These are phyloP conservation scores for Penicillium turbatum DNA, from an alignment of 495 filamentous ascomycete genomes.

Conservation along the genomic window DNA sequence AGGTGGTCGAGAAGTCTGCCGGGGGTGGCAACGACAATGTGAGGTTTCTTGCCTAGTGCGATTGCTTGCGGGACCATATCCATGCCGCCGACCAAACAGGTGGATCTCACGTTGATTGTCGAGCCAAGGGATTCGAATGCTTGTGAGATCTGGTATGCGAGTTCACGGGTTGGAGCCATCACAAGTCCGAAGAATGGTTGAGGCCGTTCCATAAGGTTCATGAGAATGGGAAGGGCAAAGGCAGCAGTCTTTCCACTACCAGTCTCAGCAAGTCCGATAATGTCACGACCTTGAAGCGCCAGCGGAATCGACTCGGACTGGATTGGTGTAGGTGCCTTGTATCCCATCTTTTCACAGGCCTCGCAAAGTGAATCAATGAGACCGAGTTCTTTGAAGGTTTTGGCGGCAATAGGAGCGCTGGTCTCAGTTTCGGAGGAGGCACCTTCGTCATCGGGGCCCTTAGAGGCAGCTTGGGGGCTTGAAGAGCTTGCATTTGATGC, in stretches of 20 bases:
- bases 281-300: slow-evolving; percentile 74
- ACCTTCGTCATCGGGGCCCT: slow-evolving; percentile 16
- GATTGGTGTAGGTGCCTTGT: slow-evolving; percentile 77
- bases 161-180: slow-evolving; percentile 85
- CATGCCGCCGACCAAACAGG: slow-evolving; percentile 85
- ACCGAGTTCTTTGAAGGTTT: slow-evolving; percentile 81
- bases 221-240: slow-evolving; percentile 83
- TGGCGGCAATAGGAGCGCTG: slow-evolving; percentile 25
- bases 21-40: slow-evolving; percentile 80
- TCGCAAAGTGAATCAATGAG: slow-evolving; percentile 85
- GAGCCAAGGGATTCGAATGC: slow-evolving; percentile 79
- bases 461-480: slow-evolving; percentile 1
- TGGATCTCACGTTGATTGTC: slow-evolving; percentile 71
- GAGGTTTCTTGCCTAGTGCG: slow-evolving; percentile 84
- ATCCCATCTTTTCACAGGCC: slow-evolving; percentile 74
- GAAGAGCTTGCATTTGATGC: slow-evolving; percentile 6
- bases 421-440: slow-evolving; percentile 3
- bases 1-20: slow-evolving; percentile 88
- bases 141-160: slow-evolving; percentile 85
- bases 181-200: slow-evolving; percentile 73
- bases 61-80: slow-evolving; percentile 91
- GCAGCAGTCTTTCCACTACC: slow-evolving; percentile 92
- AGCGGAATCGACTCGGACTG: slow-evolving; percentile 74
- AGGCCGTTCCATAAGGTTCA: slow-evolving; percentile 74
- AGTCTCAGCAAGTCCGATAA: slow-evolving; percentile 92